Percentiles rank a stretch among this genome's conserved stretches.
phyloP scores from a whole-genome alignment of 495 filamentous ascomycete genomes.

The Delitschia confertaspora region DNA sequence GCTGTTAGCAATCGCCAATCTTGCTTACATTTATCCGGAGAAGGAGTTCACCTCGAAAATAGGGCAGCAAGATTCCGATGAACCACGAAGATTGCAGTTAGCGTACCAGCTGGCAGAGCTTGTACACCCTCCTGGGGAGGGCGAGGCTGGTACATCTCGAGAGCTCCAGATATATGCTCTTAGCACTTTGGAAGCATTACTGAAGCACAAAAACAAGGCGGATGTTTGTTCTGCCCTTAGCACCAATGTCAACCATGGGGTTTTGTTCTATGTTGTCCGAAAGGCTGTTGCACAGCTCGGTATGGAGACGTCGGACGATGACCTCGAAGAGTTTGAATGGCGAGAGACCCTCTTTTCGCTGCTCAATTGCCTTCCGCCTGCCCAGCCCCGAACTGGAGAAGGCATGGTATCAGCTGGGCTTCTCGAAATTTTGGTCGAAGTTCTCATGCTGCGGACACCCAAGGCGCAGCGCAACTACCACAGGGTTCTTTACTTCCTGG shows the following conservation, averaged over 20 bases:
- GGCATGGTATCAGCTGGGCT: conserved; percentile 77
- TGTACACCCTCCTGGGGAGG: conserved; percentile 66
- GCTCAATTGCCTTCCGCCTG: conserved; percentile 64
- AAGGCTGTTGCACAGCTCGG: conserved; percentile 78
- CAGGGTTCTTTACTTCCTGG: conserved; percentile 73
- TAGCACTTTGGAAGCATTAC: conserved; percentile 67
- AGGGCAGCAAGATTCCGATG: conserved; percentile 78
- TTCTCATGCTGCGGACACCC: conserved; percentile 71
- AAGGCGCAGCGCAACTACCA: conserved; percentile 75
- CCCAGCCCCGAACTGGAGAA: conserved; percentile 58
- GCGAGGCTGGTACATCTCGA: conserved; percentile 55
- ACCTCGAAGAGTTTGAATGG: conserved; percentile 68
- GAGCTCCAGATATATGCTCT: conserved; percentile 77
- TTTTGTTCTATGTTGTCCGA: conserved; percentile 86
- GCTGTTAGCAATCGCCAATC: conserved; percentile 79
- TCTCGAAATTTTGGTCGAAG: conserved; percentile 80
- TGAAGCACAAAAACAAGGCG: conserved; percentile 65
- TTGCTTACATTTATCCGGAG: conserved; percentile 82
- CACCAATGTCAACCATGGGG: conserved; percentile 89
- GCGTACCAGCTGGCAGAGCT: conserved; percentile 87
- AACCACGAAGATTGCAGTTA: conserved; percentile 80
- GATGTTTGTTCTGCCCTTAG: conserved; percentile 83
- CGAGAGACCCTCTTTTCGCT: conserved; percentile 79
- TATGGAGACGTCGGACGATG: conserved; percentile 44
- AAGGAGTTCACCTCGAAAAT: conserved; percentile 71